These are phyloP conservation scores for Candida pseudocylindracea DNA, from an alignment of 1,139 yeast species.

Conservation along the genomic window DNA sequence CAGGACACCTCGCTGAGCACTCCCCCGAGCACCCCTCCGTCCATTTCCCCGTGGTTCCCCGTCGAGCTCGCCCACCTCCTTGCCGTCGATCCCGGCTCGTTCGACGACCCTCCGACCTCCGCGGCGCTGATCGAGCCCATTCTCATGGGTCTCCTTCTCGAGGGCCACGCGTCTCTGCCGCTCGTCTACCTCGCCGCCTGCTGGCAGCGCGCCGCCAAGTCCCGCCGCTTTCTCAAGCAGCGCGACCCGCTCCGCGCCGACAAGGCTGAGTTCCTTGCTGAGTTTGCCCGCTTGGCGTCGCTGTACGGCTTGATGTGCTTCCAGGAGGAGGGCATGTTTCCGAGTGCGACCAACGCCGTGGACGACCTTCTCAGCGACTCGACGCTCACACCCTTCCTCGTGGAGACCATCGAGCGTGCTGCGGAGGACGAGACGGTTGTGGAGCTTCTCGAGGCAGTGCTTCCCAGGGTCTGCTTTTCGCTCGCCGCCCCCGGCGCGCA, in stretches of 20 bases:
- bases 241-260: slow-evolving; percentile 15
- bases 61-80: too few relatives aligned
- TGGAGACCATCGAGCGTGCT: slow-evolving; percentile 33
- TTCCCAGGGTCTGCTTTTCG: slow-evolving; percentile 17
- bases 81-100: too few relatives aligned
- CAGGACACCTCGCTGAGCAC: too few relatives aligned
- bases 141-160: slow-evolving; percentile 30
- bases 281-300: slow-evolving; percentile 28
- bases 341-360: slow-evolving; percentile 11
- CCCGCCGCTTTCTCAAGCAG: slow-evolving; percentile 17
- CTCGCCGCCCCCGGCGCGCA: slow-evolving; percentile 13
- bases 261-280: slow-evolving; percentile 19
- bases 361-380: slow-evolving; percentile 7
- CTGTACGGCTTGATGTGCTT: slow-evolving; percentile 53
- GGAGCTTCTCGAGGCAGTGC: slow-evolving; percentile 34
- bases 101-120: too few relatives aligned
- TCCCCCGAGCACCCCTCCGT: too few relatives aligned
- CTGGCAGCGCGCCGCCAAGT: slow-evolving; percentile 16
- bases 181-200: slow-evolving; percentile 22
- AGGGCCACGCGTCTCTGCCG: slow-evolving; percentile 17
- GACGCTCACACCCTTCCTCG: slow-evolving; percentile 18
- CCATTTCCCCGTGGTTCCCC: too few relatives aligned
- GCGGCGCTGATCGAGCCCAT: slow-evolving; percentile 20
- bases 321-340: slow-evolving; percentile 48
- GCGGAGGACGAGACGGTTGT: slow-evolving; percentile 41